Percentiles rank a stretch among this genome's conserved stretches.
phyloP scores from a whole-genome alignment of 345 rosid genomes.

The Eutrema heterophyllum region DNA sequence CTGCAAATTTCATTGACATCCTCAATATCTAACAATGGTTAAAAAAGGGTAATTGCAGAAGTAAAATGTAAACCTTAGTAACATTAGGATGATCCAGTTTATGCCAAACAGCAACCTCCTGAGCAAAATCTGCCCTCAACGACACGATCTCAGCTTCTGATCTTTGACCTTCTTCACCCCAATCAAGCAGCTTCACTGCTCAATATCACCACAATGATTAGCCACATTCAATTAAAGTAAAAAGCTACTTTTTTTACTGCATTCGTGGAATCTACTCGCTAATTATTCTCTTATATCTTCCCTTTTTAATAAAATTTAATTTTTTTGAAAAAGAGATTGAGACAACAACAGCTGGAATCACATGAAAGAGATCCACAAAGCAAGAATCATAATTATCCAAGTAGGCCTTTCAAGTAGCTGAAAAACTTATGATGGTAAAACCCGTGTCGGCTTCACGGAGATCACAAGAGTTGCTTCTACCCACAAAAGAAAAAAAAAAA shows the following conservation, averaged over 20 bases:
- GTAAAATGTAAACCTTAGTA: conserved; percentile 63
- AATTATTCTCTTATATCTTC: neutral
- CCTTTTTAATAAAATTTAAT: neutral
- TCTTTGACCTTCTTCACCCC: conserved; percentile 99
- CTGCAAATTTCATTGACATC: conserved; percentile 38
- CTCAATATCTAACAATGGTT: neutral
- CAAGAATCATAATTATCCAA: conserved; percentile 36
- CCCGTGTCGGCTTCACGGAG: conserved; percentile 57
- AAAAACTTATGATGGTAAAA: conserved; percentile 38
- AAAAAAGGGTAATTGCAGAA: neutral
- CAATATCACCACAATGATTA: conserved; percentile 10
- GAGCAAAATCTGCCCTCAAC: conserved; percentile 74
- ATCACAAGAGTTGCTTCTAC: conserved; percentile 39
- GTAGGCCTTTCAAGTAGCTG: conserved; percentile 29
- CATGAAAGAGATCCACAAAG: conserved; percentile 48
- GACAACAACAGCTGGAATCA: conserved; percentile 45
- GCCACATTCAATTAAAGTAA: conserved; percentile 4
- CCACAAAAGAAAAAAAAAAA: conserved; percentile 19
- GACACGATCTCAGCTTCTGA: conserved; percentile 85
- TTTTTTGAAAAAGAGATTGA: conserved; percentile 11
- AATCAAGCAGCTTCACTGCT: conserved; percentile 92
- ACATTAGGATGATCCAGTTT: conserved; percentile 97
- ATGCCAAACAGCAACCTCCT: conserved; percentile 99
- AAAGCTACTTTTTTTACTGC: neutral
- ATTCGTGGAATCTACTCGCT: conserved; percentile 1